These are phyloP conservation scores for Allium fistulosum DNA, from an alignment of 106 monocot species.

Conservation along the genomic window DNA sequence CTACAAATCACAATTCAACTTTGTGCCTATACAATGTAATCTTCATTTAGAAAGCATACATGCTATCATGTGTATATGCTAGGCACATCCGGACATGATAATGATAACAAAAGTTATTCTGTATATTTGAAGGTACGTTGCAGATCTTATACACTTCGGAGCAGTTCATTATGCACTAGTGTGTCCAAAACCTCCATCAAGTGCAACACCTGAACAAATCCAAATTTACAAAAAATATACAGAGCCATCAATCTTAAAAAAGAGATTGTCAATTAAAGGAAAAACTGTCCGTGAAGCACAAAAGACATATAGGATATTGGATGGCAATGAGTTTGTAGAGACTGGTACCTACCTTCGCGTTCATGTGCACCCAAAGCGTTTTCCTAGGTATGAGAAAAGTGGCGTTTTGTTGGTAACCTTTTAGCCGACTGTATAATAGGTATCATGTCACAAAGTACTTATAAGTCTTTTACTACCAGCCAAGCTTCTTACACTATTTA, in stretches of 20 bases:
- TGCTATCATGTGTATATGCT: too few species aligned
- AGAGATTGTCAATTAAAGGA: constrained; percentile 80
- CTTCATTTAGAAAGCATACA: background rate
- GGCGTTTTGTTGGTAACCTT: background rate
- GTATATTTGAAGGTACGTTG: constrained; percentile 78
- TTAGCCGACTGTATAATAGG: too few species aligned
- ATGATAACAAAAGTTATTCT: constrained; percentile 3
- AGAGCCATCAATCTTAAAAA: constrained; percentile 59
- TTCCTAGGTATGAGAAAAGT: constrained; percentile 50
- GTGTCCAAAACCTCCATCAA: constrained; percentile 84
- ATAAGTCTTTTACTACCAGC: too few species aligned
- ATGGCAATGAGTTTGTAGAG: constrained; percentile 73
- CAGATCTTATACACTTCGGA: constrained; percentile 94
- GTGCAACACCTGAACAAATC: constrained; percentile 76
- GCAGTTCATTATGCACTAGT: constrained; percentile 93
- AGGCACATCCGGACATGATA: background rate
- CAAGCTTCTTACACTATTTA: background rate
- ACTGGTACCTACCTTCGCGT: constrained; percentile 85
- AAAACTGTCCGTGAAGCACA: constrained; percentile 96
- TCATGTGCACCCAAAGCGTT: constrained; percentile 97
- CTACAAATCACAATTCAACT: background rate
- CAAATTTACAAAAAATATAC: constrained; percentile 70
- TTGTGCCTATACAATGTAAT: background rate
- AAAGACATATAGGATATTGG: constrained; percentile 79
- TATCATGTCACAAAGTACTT: too few species aligned